These are phyloP conservation scores for Pseudogymnoascus destructans DNA, from an alignment of 2,329 filamentous ascomycete species.

Conservation along the genomic window DNA sequence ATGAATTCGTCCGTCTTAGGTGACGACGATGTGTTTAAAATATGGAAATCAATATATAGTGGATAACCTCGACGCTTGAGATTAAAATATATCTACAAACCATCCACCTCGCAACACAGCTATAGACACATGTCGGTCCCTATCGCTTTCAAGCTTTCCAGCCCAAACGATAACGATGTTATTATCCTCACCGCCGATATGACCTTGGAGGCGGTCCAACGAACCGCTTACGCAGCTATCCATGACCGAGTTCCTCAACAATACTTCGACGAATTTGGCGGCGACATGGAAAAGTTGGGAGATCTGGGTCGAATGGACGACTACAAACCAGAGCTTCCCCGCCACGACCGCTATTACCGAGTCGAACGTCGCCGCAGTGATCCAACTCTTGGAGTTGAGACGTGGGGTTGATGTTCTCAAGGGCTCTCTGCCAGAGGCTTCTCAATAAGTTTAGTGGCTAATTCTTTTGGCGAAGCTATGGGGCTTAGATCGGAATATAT, in stretches of 20 bases:
- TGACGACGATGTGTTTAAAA: background rate
- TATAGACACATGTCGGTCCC: background rate
- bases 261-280: slow-evolving; percentile 37
- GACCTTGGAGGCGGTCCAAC: background rate
- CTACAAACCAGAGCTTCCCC: slow-evolving; percentile 46
- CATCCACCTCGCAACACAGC: background rate
- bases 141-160: background rate
- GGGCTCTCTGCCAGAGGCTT: background rate
- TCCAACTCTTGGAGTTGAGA: background rate
- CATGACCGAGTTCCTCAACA: background rate
- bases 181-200: background rate
- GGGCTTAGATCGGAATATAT: background rate
- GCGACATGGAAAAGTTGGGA: slow-evolving; percentile 65
- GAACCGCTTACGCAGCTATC: background rate
- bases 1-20: background rate
- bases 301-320: slow-evolving; percentile 64
- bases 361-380: background rate
- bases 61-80: background rate
- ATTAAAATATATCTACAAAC: background rate
- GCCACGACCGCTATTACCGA: background rate
- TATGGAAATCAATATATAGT: background rate
- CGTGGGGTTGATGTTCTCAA: background rate
- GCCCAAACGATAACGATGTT: background rate
- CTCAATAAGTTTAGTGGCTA: background rate
- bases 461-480: background rate